Evolutionary conservation across 179 eudicot species (phyloP).

Genomic region (Sideroxylon spinosum): DNA sequence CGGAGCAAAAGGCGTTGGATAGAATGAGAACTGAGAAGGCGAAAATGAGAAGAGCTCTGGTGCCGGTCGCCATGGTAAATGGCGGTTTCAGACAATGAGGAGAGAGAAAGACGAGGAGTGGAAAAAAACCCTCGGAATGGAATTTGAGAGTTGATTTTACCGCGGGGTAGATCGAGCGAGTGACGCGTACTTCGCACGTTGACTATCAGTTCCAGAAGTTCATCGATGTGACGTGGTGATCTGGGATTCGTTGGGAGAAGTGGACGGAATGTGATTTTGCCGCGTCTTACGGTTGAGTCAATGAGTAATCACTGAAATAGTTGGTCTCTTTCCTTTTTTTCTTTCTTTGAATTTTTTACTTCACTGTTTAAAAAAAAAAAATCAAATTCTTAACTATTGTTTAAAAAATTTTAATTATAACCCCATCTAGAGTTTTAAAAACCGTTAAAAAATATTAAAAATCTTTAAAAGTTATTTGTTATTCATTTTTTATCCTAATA

Average conservation of each 20-base stretch:
- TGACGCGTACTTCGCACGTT: neutral
- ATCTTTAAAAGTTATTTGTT: no score
- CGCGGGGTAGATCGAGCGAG: neutral
- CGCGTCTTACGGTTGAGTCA: neutral
- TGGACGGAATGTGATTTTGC: neutral
- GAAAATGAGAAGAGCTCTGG: conserved; percentile 8
- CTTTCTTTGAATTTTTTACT: neutral
- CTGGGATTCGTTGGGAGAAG: neutral
- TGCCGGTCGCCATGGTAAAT: conserved; percentile 13
- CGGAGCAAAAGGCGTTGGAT: conserved; percentile 10
- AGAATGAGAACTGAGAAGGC: conserved; percentile 6
- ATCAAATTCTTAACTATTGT: no score
- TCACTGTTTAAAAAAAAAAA: no score
- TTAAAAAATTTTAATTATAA: no score
- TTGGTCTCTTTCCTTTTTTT: neutral
- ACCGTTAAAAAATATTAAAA: no score
- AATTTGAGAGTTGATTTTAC: neutral
- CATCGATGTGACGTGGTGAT: conserved; percentile 13
- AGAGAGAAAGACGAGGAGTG: conserved; percentile 8
- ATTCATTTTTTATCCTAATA: no score
- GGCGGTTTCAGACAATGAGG: conserved; percentile 10
- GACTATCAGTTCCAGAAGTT: neutral
- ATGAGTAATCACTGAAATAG: neutral
- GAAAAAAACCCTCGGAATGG: neutral
- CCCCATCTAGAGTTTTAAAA: no score